Base-by-base conservation (phyloP, 2,329 filamentous ascomycete species). In the Stachybotrys chartarum region DNA sequence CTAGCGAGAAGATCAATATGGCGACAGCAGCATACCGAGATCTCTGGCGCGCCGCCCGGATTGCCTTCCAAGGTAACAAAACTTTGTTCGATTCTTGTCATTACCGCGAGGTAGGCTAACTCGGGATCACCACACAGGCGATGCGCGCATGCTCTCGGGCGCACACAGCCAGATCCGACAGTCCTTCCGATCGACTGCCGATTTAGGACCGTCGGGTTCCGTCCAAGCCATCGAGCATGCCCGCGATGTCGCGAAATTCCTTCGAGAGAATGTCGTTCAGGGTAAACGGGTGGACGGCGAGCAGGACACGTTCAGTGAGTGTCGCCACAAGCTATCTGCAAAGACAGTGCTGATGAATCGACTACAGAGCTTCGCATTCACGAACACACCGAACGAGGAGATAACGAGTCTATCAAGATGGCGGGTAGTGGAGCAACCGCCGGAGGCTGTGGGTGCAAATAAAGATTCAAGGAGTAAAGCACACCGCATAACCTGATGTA, bases 401-500 rank as follows among this genome's bases (percentile, higher is more conserved):
- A 97, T 73, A 99, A 99, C 68, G 91, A 97, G 63, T 90, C 87
- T 39, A 84, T 97, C 65, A 95, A 92, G 72, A 77, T 84, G 53
- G 79, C 80, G 3, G 77, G 73, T 57, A 69, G 58, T 1, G 67
- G 66, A 45, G 56, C 56, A n/a, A 51, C 58, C n/a, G 61, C 50
- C 8, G 50, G 65, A 7, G 69, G 70, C 12, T 71, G 72, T 31
- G 64, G 67, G 54, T 66, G 67, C 54, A 64, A 61, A 55, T 70
- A 56, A 64, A 55, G 52, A 42, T 42, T 10, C 14, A 42, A 10
- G 35, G 24, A 24, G 24, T 24, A 24, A 24, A 24, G 24, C 24
- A 24, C 24, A 24, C 24, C 24, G 24, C 24, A 24, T 4, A 24
- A 24, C 24, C 17, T 6, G 30, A 18, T 52, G 50, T 52, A 52